Evolutionary conservation across 2,329 filamentous ascomycete genomes (phyloP).

Genomic region (Diaporthe amygdali): DNA sequence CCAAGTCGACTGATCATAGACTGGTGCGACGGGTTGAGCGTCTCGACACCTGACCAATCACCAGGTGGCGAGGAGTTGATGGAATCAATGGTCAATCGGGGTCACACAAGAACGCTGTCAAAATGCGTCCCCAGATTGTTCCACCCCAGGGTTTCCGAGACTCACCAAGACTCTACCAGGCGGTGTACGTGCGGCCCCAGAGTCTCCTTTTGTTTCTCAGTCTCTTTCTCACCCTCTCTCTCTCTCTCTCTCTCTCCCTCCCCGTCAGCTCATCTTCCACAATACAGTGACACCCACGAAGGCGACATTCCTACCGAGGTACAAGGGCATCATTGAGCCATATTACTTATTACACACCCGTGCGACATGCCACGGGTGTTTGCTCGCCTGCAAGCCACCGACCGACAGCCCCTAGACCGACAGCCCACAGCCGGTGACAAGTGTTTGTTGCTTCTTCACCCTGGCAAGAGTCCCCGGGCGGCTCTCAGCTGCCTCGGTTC

Average conservation of each 20-base stretch:
- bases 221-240: not conserved
- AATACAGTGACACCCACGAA: not conserved
- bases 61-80: not conserved
- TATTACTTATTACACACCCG: not conserved
- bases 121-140: not conserved
- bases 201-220: too few relatives aligned
- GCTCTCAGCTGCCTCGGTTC: not conserved
- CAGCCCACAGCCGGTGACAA: not conserved
- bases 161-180: not conserved
- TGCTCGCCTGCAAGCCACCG: not conserved
- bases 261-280: not conserved
- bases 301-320: not conserved
- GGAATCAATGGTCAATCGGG: not conserved
- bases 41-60: not conserved
- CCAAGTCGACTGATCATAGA: conserved; percentile 3
- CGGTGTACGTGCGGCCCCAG: too few relatives aligned
- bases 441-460: not conserved
- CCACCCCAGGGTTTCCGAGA: not conserved
- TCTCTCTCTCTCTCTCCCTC: too few relatives aligned
- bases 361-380: not conserved
- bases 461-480: not conserved
- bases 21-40: not conserved
- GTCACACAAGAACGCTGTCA: conserved; percentile 10
- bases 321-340: too few relatives aligned
- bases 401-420: not conserved